Conservation (phyloP, 225 moss, liverwort and hornwort species). For the Sphagnum tenellum region DNA sequence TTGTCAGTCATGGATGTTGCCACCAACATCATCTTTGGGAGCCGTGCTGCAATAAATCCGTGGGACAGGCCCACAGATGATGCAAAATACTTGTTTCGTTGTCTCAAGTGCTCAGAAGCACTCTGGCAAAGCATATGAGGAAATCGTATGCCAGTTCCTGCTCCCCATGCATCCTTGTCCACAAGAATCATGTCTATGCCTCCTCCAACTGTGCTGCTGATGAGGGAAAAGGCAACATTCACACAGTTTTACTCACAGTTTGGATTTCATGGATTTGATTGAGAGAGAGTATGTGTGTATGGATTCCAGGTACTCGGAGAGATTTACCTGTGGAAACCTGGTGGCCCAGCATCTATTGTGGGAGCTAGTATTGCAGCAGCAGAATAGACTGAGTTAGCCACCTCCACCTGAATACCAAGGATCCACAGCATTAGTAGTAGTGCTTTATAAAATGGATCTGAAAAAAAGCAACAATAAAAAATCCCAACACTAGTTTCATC, state of each 20-base stretch:
- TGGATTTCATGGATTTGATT: too few species aligned
- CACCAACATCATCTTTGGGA: conserved; percentile 46
- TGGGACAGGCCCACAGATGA: too few species aligned
- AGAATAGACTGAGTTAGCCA: conserved; percentile 32
- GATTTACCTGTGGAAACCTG: conserved; percentile 12
- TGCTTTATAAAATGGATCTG: too few species aligned
- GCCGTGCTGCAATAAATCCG: too few species aligned
- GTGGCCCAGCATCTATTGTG: conserved; percentile 15
- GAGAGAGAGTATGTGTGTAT: too few species aligned
- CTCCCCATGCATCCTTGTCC: conserved; percentile 65
- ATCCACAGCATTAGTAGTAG: too few species aligned
- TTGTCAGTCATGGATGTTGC: conserved; percentile 39
- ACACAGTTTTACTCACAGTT: not conserved
- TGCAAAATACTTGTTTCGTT: too few species aligned
- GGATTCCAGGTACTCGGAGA: too few species aligned
- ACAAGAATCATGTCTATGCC: conserved; percentile 54
- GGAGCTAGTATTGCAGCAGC: conserved; percentile 39
- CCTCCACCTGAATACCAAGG: conserved; percentile 27
- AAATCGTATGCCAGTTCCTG: conserved; percentile 51
- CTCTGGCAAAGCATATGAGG: conserved; percentile 27
- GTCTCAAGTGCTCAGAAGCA: conserved; percentile 19
- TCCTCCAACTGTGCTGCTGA: conserved; percentile 22
- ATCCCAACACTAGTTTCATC: too few species aligned
- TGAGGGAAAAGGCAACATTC: conserved; percentile 5
- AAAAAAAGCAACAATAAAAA: too few species aligned